These are phyloP conservation scores for Coemansia sp. DNA, from an alignment of 192 early-diverging fungal genomes.

Conservation along the genomic window DNA sequence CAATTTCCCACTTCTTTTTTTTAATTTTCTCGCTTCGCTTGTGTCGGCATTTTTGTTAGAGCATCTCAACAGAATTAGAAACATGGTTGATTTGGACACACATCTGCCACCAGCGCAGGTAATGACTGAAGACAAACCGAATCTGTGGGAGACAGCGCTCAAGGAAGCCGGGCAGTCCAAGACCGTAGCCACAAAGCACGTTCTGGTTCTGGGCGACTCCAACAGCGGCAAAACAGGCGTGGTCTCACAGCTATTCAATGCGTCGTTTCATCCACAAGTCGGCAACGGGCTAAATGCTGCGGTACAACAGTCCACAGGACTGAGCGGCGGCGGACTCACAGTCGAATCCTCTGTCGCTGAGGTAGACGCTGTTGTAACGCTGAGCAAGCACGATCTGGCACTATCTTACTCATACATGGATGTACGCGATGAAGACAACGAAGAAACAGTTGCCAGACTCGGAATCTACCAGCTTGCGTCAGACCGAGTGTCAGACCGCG, in stretches of 20 bases:
- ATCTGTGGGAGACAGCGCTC: constrained; percentile 84
- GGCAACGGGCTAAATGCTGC: constrained; percentile 49
- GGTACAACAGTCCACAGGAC: constrained; percentile 48
- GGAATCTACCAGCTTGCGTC: constrained; percentile 81
- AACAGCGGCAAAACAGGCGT: constrained; percentile 84
- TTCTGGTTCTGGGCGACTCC: constrained; percentile 83
- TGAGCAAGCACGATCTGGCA: constrained; percentile 73
- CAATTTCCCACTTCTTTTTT: constrained; percentile 4
- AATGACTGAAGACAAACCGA: constrained; percentile 20
- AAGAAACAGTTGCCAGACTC: constrained; percentile 67
- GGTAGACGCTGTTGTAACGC: constrained; percentile 35
- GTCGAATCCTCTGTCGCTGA: constrained; percentile 20
- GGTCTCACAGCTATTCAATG: constrained; percentile 59
- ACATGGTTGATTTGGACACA: constrained; percentile 22
- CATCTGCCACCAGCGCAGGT: constrained; percentile 23
- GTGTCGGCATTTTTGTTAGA: constrained; percentile 1
- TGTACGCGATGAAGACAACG: constrained; percentile 86
- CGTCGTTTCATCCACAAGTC: constrained; percentile 41
- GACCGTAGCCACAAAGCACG: constrained; percentile 71
- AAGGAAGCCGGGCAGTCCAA: constrained; percentile 75
- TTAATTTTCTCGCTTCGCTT: background rate
- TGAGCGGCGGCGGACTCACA: constrained; percentile 40
- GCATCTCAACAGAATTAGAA: constrained; percentile 7
- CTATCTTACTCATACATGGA: constrained; percentile 83
- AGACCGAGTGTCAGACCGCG: constrained; percentile 66